Base-by-base conservation (phyloP, 2,329 filamentous ascomycete species). In the Dactylellina parvicollis region DNA sequence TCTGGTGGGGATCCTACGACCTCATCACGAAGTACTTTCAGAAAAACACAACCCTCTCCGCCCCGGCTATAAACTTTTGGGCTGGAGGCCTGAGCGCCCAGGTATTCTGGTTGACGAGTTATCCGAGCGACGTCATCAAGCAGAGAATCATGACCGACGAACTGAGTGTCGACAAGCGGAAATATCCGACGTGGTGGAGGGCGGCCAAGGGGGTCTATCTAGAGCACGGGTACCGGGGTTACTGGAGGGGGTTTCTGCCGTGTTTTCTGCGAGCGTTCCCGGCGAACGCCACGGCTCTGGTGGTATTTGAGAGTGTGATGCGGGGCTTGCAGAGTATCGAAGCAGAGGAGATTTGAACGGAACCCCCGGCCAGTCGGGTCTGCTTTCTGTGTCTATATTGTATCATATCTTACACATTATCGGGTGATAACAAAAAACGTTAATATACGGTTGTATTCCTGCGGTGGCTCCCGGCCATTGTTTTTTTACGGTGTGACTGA, bases 1-100 rank as follows among this genome's bases (percentile, higher is more conserved):
- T 90, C 83, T 98, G 93, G 93, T 99, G 95, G 95, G 89, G 89
- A n/a, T 90, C 88, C 72, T 99, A 99, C 83, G 94, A 97, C 78
- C 77, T 96, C 28, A 86, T 98, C 77, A 91, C 91, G 3, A 85
- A 87, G 20, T 82, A 85, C 70, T 83, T 98, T 79, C 83, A 86
- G 61, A 81, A 86, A 16, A 83, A 88, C 77, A 96, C 93, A 1
- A 81, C 77, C 10, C 82, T 97, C 60, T 90, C 90, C 60, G 87
- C 88, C 0, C 92, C 95, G 0, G 89, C 89, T 0, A 85, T 98
- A 79, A 98, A 98, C 80, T 99, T 99, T 83, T 98, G 94, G 94
- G 94, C 95, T 0, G 95, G 95, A 2, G 95, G 95, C 0, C 82
- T 98, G 56, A 93, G 90, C 50, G 95, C 95, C 0, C 95, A 99